Conservation (phyloP, 139 green algal genomes). For the Raphidocelis subcapitata region DNA sequence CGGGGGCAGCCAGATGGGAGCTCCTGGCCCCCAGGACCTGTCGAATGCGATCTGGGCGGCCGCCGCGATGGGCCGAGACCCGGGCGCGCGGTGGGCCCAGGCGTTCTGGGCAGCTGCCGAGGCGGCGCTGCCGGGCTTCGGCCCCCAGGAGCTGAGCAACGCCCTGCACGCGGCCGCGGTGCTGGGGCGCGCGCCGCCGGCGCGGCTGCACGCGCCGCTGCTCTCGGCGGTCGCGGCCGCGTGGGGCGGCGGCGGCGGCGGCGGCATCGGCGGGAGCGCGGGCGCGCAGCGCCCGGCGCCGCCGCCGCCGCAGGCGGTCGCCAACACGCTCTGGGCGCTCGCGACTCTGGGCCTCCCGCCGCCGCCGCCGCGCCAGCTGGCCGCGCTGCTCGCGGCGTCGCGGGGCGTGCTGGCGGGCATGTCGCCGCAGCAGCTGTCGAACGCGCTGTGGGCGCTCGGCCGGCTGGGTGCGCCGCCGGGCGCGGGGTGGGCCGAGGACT, state of each 20-base stretch:
- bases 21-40: constrained; percentile 25
- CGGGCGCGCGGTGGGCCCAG: constrained; percentile 3
- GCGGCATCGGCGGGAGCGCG: constrained; percentile 12
- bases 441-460: not conserved
- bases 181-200: constrained; percentile 1
- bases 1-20: constrained; percentile 8
- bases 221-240: constrained; percentile 24
- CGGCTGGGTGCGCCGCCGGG: too few relatives aligned
- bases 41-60: constrained; percentile 45
- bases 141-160: constrained; percentile 34
- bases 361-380: not conserved
- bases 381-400: not conserved
- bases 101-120: constrained; percentile 17
- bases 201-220: constrained; percentile 9
- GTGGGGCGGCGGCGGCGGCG: constrained; percentile 11
- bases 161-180: constrained; percentile 25
- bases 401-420: not conserved
- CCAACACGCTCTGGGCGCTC: constrained; percentile 45
- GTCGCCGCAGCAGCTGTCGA: not conserved
- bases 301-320: constrained; percentile 44
- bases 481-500: too few relatives aligned
- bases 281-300: not conserved
- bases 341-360: constrained; percentile 29
- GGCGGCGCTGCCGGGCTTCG: constrained; percentile 28
- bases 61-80: constrained; percentile 14